A percentile compares a stretch with the other conserved stretches of the same genome.
Conservation (phyloP, 305 asterid genomes). For the Ajuga reptans region DNA sequence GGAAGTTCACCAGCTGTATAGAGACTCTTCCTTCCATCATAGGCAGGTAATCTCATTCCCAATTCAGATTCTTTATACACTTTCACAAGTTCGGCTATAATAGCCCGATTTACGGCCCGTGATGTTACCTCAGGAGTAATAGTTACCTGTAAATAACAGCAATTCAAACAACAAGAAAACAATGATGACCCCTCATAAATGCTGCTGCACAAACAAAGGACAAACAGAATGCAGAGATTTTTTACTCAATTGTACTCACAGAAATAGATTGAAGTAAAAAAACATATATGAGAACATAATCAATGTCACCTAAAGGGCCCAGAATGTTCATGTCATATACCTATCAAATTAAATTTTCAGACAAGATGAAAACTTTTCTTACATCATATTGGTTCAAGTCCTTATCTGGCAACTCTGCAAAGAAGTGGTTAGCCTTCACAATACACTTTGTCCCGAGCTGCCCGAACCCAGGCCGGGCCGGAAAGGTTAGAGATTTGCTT, state of each 20-base stretch:
- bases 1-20: conserved; percentile 99
- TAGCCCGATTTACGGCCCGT: conserved; percentile 65
- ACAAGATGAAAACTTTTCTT: conserved; percentile 31
- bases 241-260: conserved; percentile 30
- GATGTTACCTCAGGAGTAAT: conserved; percentile 90
- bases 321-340: conserved; percentile 26
- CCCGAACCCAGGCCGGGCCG: conserved; percentile 85
- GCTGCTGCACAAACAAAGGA: conserved; percentile 35
- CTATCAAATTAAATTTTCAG: conserved; percentile 26
- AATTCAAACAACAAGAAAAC: conserved; percentile 32
- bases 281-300: conserved; percentile 29
- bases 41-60: conserved; percentile 89
- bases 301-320: conserved; percentile 50
- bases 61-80: conserved; percentile 73
- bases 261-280: conserved; percentile 22
- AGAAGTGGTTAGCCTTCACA: conserved; percentile 96
- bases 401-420: conserved; percentile 85
- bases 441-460: conserved; percentile 81
- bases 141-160: conserved; percentile 49
- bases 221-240: conserved; percentile 24
- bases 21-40: conserved; percentile 86
- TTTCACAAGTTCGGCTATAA: conserved; percentile 76
- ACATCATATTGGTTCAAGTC: conserved; percentile 97
- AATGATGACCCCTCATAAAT: conserved; percentile 43
- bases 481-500: conserved; percentile 63